These are phyloP conservation scores for Chlamydomonas urium DNA, from an alignment of 139 green algal species.

Conservation along the genomic window DNA sequence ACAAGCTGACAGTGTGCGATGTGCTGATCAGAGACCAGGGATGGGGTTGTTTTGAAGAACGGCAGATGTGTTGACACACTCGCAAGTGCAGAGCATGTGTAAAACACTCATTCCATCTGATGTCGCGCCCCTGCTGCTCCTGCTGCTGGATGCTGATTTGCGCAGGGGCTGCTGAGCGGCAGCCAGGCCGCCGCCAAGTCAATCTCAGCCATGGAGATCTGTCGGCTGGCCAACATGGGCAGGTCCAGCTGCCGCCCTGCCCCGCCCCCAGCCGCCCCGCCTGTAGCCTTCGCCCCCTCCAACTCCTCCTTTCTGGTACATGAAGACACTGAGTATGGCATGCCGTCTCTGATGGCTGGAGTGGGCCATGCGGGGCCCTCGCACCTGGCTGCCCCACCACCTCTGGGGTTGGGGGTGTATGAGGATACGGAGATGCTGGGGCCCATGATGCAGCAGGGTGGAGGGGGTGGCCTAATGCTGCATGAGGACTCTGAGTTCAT, in stretches of 20 bases:
- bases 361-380: not conserved
- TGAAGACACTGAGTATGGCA: conserved; percentile 14
- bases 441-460: not conserved
- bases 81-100: not conserved
- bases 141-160: too few species aligned
- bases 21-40: not conserved
- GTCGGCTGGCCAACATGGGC: conserved; percentile 37
- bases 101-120: not conserved
- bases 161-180: not conserved
- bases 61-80: not conserved
- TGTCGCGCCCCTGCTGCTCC: not conserved
- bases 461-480: not conserved
- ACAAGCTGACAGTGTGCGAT: not conserved
- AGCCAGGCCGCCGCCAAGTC: conserved; percentile 12
- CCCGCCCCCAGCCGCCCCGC: not conserved
- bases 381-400: not conserved
- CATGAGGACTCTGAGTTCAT: conserved; percentile 20
- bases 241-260: not conserved
- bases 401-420: not conserved
- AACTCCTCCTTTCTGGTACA: conserved; percentile 3
- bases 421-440: conserved; percentile 12
- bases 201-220: conserved; percentile 32
- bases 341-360: not conserved
- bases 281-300: not conserved
- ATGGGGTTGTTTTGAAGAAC: not conserved